phyloP scores from a whole-genome alignment of 306 rosid genomes.

The Dryas alaskensis region DNA sequence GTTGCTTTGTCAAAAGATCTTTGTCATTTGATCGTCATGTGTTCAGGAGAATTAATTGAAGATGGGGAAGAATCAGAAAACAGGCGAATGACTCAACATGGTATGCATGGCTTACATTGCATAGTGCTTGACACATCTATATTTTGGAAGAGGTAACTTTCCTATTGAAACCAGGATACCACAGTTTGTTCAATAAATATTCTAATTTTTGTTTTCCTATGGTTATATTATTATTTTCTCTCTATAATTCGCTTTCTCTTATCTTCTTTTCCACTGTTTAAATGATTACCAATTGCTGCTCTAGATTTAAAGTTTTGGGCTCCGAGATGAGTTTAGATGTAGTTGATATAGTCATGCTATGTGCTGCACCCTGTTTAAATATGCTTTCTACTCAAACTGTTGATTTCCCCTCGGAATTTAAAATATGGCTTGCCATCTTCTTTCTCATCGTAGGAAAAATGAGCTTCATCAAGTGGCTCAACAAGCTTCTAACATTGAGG shows the following conservation, averaged over 20 bases:
- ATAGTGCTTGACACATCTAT: conserved; percentile 75
- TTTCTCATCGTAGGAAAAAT: conserved; percentile 60
- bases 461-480: conserved; percentile 97
- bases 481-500: conserved; percentile 92
- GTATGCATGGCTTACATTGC: conserved; percentile 74
- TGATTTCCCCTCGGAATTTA: not conserved
- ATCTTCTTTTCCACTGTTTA: conserved; percentile 27
- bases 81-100: conserved; percentile 34
- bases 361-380: not conserved
- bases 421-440: conserved; percentile 4
- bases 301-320: not conserved
- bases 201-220: not conserved
- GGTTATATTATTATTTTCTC: not conserved
- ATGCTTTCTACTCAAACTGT: not conserved
- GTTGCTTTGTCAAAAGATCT: conserved; percentile 90
- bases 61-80: conserved; percentile 37
- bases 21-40: conserved; percentile 82
- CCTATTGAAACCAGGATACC: conserved; percentile 27
- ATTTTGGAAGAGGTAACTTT: conserved; percentile 83
- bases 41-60: conserved; percentile 72
- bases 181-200: not conserved
- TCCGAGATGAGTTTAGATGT: conserved; percentile 20
- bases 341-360: conserved; percentile 17
- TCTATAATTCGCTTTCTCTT: conserved; percentile 2
- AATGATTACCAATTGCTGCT: not conserved